A percentile compares a stretch with the other conserved stretches of the same genome.
phyloP scores from a whole-genome alignment of 495 filamentous ascomycete species.

The Evernia prunastri region DNA sequence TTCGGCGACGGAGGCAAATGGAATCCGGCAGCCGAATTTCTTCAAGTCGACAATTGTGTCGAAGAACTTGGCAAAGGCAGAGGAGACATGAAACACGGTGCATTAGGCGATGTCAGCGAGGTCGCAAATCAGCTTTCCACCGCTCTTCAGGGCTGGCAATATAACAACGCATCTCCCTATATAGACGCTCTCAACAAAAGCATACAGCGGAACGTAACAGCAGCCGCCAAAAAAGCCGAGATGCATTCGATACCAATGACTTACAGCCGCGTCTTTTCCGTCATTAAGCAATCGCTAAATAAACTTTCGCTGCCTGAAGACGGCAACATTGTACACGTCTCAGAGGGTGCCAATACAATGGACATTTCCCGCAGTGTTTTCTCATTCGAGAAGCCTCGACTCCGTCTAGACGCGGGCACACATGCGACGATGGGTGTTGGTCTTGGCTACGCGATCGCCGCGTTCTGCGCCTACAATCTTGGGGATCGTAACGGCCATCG shows the following conservation, averaged over 20 bases:
- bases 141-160: conserved; percentile 41
- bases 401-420: conserved; percentile 58
- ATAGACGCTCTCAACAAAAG: conserved; percentile 31
- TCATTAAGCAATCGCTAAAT: conserved; percentile 46
- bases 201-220: conserved; percentile 45
- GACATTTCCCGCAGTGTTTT: conserved; percentile 57
- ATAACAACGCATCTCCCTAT: conserved; percentile 33
- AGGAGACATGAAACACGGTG: conserved; percentile 40
- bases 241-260: conserved; percentile 41
- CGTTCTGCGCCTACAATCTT: conserved; percentile 53
- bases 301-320: conserved; percentile 35
- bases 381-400: conserved; percentile 49
- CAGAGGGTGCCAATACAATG: conserved; percentile 64
- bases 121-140: conserved; percentile 43
- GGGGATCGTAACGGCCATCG: too few relatives aligned
- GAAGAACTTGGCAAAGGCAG: conserved; percentile 50
- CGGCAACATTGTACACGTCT: conserved; percentile 54
- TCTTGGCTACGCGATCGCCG: conserved; percentile 57
- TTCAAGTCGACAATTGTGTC: conserved; percentile 53
- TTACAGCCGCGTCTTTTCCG: conserved; percentile 48
- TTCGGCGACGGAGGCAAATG: conserved; percentile 55
- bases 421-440: conserved; percentile 66
- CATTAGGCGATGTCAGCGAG: conserved; percentile 49
- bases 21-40: conserved; percentile 45
- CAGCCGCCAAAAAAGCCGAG: conserved; percentile 33